These are phyloP conservation scores for Phragmites australis DNA, from an alignment of 176 grass and related monocot genomes.

Conservation along the genomic window DNA sequence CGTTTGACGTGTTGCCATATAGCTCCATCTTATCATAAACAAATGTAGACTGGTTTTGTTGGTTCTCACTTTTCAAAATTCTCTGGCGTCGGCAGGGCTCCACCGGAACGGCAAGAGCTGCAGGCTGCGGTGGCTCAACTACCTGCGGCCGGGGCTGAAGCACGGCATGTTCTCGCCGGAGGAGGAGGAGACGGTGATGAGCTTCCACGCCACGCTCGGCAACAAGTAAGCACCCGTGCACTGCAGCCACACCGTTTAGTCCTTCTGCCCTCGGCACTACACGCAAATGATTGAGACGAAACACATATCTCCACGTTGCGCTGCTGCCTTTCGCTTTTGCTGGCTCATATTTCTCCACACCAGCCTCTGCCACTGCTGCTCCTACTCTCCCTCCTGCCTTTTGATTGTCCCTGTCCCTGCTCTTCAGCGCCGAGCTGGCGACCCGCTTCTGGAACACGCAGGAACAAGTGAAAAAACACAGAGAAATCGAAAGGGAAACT, in stretches of 20 bases:
- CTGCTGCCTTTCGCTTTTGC: constrained; percentile 21
- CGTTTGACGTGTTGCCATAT: not conserved
- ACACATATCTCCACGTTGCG: constrained; percentile 36
- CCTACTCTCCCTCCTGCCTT: not conserved
- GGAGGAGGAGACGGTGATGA: constrained; percentile 81
- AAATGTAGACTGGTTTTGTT: constrained; percentile 19
- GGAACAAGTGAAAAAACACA: not conserved
- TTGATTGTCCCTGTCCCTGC: constrained; percentile 32
- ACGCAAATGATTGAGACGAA: constrained; percentile 49
- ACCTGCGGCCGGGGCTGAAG: constrained; percentile 75
- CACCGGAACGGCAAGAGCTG: constrained; percentile 75
- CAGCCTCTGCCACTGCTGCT: constrained; percentile 3
- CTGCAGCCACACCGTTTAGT: not conserved
- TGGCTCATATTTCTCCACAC: constrained; percentile 2
- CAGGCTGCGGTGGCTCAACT: constrained; percentile 78
- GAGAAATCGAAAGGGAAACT: constrained; percentile 6
- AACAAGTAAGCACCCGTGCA: constrained; percentile 85
- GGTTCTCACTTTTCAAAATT: not conserved
- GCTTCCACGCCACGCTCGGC: constrained; percentile 78
- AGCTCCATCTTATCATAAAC: not conserved
- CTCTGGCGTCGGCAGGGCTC: constrained; percentile 40
- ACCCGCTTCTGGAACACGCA: constrained; percentile 23
- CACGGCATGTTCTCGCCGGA: constrained; percentile 71
- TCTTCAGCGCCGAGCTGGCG: constrained; percentile 36
- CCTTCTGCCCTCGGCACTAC: not conserved